Base-by-base conservation (phyloP, 2,329 filamentous ascomycete genomes). In the Sporothrix phasma region DNA sequence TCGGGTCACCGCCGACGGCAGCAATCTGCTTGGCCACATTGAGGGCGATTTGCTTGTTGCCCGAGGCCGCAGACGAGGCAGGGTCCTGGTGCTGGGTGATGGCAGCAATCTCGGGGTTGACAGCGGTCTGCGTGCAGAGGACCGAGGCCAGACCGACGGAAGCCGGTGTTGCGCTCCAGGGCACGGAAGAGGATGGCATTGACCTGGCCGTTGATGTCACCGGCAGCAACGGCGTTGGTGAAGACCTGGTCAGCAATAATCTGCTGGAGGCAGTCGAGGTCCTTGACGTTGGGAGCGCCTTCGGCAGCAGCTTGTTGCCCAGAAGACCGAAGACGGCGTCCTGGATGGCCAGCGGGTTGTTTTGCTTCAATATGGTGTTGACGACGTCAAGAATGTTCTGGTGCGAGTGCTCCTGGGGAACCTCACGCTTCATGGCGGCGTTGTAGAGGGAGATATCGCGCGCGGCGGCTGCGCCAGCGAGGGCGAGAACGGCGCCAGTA, bases 31-130 rank as follows among this genome's bases (percentile, higher is more conserved):
- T 74, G 22, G 85, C 85, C 2, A 88, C 76, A 58, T 79, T 79
- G 10, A 86, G 75, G 56, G 82, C 80, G 68, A 88, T 82, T 39
- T 78, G 76, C 76, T 86, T 87, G 77, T 88, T 88, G 64, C 77
- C 74, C 7, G 80, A 78, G 10, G 85, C 85, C 47, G 79, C 80
- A 3, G 78, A 71, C 1, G 83, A 83, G 37, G 86, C 86, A 37
- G 86, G 84, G 71, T 88, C 86, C 74, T 88, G 85, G 74, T 88
- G 86, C 73, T 87, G 84, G 64, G 78, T 76, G 66, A 89, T 74
- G 61, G 84, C 83, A 41, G 79, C 81, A 70, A 89, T 86, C 75
- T 88, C 85, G 5, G 85, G 80, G 74, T 89, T 89, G 51, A 61
- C 51, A n/a, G 86, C 83, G n/a, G 73, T 76, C 70, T 84, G 72